These are phyloP conservation scores for Striga hermonthica DNA, from an alignment of 305 asterid genomes.

Conservation along the genomic window DNA sequence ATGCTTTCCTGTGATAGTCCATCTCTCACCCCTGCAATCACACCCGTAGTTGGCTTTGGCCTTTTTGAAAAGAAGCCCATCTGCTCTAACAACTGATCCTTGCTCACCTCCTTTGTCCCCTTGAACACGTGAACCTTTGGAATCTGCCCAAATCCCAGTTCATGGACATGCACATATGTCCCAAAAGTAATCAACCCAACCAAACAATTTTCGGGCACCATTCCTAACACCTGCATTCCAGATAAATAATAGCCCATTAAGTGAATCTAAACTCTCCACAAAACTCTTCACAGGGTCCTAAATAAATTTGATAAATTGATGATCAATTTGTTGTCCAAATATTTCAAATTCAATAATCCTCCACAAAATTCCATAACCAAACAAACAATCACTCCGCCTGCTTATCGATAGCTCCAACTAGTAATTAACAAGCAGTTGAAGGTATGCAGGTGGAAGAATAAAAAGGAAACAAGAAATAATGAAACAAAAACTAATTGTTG, in stretches of 20 bases:
- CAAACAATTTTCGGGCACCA: slow-evolving; percentile 87
- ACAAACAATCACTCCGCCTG: too few relatives aligned
- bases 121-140: slow-evolving; percentile 93
- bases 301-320: background rate
- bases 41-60: slow-evolving; percentile 84
- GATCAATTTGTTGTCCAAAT: background rate
- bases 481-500: background rate
- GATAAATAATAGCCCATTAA: slow-evolving; percentile 16
- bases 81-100: slow-evolving; percentile 89
- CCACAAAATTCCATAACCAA: too few relatives aligned
- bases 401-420: background rate
- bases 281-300: slow-evolving; percentile 2
- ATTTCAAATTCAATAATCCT: too few relatives aligned
- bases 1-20: slow-evolving; percentile 92
- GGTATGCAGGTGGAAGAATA: background rate
- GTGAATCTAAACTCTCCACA: slow-evolving; percentile 14
- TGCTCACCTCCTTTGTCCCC: slow-evolving; percentile 89
- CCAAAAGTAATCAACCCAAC: slow-evolving; percentile 94
- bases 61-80: slow-evolving; percentile 88
- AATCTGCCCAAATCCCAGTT: slow-evolving; percentile 86
- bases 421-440: too few relatives aligned
- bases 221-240: slow-evolving; percentile 73
- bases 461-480: background rate
- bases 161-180: slow-evolving; percentile 85
- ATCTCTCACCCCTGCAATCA: slow-evolving; percentile 88